phyloP scores from a whole-genome alignment of 2,329 filamentous ascomycete genomes.

The Talaromyces sp. region DNA sequence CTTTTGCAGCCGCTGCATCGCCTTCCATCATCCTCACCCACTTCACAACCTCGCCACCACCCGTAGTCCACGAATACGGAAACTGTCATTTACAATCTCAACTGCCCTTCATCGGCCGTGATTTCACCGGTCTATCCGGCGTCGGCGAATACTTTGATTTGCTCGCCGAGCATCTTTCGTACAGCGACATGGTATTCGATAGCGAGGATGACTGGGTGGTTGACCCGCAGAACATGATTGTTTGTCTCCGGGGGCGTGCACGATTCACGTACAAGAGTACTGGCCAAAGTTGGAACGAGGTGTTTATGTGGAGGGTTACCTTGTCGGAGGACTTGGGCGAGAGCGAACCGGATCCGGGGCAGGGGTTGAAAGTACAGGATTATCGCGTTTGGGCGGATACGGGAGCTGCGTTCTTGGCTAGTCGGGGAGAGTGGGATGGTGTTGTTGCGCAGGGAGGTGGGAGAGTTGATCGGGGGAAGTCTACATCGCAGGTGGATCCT shows the following conservation, averaged over 20 bases:
- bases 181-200: constrained; percentile 35
- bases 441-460: background rate
- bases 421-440: constrained; percentile 19
- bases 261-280: constrained; percentile 31
- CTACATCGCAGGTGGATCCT: constrained; percentile 5
- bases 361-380: constrained; percentile 28
- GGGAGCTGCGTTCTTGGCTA: constrained; percentile 39
- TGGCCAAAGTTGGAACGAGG: constrained; percentile 36
- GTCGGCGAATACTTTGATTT: constrained; percentile 33
- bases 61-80: constrained; percentile 35
- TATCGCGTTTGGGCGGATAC: constrained; percentile 43
- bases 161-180: constrained; percentile 24
- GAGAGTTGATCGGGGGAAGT: constrained; percentile 5
- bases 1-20: constrained; percentile 25
- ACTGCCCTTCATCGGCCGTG: constrained; percentile 38
- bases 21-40: constrained; percentile 21
- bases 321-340: constrained; percentile 24
- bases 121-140: constrained; percentile 33
- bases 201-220: constrained; percentile 31
- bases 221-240: constrained; percentile 26
- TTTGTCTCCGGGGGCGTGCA: constrained; percentile 30
- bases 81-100: constrained; percentile 22
- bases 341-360: constrained; percentile 5
- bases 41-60: constrained; percentile 27
- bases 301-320: constrained; percentile 34